phyloP scores from a whole-genome alignment of 192 early-diverging fungal species.

The Thamnidium elegans region DNA sequence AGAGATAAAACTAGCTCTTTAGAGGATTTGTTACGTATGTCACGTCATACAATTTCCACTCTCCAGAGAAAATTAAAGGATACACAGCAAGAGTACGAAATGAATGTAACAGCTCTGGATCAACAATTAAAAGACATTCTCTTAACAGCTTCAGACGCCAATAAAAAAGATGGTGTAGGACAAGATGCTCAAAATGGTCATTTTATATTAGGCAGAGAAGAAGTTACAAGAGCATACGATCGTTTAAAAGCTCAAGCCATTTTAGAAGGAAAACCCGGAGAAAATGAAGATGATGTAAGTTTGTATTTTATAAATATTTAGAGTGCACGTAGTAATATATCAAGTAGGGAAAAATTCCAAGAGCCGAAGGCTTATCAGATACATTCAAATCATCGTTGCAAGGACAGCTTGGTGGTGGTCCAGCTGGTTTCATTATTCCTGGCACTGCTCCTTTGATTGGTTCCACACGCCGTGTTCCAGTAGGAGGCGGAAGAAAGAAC shows the following conservation, averaged over 20 bases:
- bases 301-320: background rate
- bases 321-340: background rate
- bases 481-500: background rate
- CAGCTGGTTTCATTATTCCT: constrained; percentile 33
- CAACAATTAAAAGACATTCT: constrained; percentile 66
- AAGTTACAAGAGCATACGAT: constrained; percentile 36
- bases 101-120: constrained; percentile 65
- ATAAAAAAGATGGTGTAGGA: constrained; percentile 45
- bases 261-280: constrained; percentile 31
- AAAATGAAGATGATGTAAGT: constrained; percentile 4
- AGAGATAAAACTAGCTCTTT: constrained; percentile 52
- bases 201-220: constrained; percentile 28
- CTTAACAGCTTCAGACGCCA: constrained; percentile 55
- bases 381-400: constrained; percentile 26
- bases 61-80: constrained; percentile 71
- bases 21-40: constrained; percentile 64
- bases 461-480: constrained; percentile 22
- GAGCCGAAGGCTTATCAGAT: constrained; percentile 32
- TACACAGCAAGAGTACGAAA: constrained; percentile 62
- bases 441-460: constrained; percentile 34
- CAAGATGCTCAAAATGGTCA: constrained; percentile 18
- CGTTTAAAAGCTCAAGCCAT: constrained; percentile 33
- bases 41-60: constrained; percentile 71
- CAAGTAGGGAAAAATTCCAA: constrained; percentile 18
- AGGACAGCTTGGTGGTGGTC: constrained; percentile 22